A percentile compares a stretch with the other conserved stretches of the same genome.
Conservation (phyloP, 768 basidiomycete genomes). For the Tephrocybe sp. region DNA sequence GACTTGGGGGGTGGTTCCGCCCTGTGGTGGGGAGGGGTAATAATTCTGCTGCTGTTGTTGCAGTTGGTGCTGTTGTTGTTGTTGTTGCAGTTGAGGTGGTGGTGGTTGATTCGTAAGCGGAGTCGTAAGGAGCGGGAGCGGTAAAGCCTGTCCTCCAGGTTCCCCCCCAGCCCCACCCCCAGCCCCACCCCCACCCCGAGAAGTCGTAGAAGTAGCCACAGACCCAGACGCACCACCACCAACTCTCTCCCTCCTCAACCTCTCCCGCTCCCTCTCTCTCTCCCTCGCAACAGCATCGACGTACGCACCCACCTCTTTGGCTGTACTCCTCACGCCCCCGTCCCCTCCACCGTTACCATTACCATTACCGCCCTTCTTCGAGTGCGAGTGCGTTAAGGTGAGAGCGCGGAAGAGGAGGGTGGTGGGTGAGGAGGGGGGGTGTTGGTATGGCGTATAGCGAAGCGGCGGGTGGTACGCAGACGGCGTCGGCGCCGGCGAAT, state of each 20-base stretch:
- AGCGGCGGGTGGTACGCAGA: slow-evolving; percentile 21
- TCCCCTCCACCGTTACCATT: no score
- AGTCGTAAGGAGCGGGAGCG: slow-evolving; percentile 10
- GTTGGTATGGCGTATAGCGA: slow-evolving; percentile 41
- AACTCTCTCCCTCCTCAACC: slow-evolving; percentile 61
- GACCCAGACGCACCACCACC: slow-evolving; percentile 37
- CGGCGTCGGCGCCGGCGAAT: no score
- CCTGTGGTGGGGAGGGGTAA: slow-evolving; percentile 63
- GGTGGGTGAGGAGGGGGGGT: slow-evolving; percentile 42
- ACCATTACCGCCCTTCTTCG: neutral
- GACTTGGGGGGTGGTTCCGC: slow-evolving; percentile 26
- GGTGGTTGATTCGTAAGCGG: slow-evolving; percentile 7
- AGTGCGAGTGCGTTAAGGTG: neutral
- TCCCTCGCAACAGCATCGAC: slow-evolving; percentile 77
- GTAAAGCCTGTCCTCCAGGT: slow-evolving; percentile 20
- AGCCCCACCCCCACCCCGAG: no score
- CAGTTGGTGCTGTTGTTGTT: slow-evolving; percentile 9
- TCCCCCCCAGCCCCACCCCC: slow-evolving; percentile 31
- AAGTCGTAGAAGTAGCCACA: slow-evolving; percentile 23
- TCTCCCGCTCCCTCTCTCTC: slow-evolving; percentile 73
- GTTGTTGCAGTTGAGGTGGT: slow-evolving; percentile 7
- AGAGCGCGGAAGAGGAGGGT: neutral
- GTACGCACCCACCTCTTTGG: slow-evolving; percentile 61
- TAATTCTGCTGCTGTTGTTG: slow-evolving; percentile 39
- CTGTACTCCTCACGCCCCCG: slow-evolving; percentile 35